These are phyloP conservation scores for Saccharomyces hybrid DNA, from an alignment of 1,139 yeast genomes.

Conservation along the genomic window DNA sequence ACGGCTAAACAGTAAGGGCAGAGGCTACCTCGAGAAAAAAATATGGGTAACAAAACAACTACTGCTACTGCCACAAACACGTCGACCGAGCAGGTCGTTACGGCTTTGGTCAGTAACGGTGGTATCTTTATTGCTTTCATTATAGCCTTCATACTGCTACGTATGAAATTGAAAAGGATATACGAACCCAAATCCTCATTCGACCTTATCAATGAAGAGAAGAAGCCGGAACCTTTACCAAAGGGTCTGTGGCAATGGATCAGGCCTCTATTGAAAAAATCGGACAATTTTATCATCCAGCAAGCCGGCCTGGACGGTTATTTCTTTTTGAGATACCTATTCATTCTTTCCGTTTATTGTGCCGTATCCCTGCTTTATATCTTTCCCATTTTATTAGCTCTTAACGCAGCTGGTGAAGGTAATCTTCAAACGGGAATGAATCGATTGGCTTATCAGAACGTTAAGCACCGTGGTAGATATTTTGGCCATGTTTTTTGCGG, in stretches of 20 bases:
- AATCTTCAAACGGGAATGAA: conserved; percentile 37
- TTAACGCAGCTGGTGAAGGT: conserved; percentile 42
- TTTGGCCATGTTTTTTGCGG: conserved; percentile 83
- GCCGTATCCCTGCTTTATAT: conserved; percentile 38
- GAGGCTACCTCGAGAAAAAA: neutral
- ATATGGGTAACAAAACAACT: no score
- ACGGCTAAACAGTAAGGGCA: neutral
- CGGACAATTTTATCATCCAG: conserved; percentile 58
- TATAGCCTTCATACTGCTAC: conserved; percentile 44
- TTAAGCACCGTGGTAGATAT: conserved; percentile 47
- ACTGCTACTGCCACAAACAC: conserved; percentile 31
- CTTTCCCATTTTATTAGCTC: conserved; percentile 55
- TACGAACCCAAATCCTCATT: conserved; percentile 61
- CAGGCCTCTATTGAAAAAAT: conserved; percentile 46
- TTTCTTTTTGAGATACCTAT: conserved; percentile 54
- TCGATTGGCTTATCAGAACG: conserved; percentile 69
- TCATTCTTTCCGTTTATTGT: conserved; percentile 39
- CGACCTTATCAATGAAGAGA: conserved; percentile 51
- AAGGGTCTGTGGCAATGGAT: conserved; percentile 61
- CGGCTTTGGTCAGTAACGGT: conserved; percentile 52
- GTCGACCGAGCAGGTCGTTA: conserved; percentile 58
- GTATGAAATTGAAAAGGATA: conserved; percentile 52
- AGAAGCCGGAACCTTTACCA: conserved; percentile 57
- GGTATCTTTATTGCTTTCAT: conserved; percentile 48
- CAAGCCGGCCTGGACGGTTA: conserved; percentile 74